phyloP scores from a whole-genome alignment of 768 basidiomycete genomes.

The Termitomyces sp. region DNA sequence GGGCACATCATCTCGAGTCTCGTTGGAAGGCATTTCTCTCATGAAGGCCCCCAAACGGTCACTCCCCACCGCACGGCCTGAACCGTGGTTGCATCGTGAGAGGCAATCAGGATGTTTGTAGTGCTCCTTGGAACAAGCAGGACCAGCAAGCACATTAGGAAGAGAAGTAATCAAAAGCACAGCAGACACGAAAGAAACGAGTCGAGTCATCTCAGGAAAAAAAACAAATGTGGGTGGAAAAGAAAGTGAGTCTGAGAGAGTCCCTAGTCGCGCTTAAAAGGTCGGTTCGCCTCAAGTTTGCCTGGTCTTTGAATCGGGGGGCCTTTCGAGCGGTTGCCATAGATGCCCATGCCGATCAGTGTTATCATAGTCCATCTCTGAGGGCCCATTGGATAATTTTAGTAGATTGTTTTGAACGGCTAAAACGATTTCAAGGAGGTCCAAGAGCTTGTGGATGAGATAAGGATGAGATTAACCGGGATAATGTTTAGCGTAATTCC shows the following conservation, averaged over 20 bases:
- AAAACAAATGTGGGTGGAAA: slow-evolving; percentile 20
- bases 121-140: slow-evolving; percentile 37
- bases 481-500: background rate
- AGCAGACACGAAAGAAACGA: slow-evolving; percentile 27
- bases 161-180: slow-evolving; percentile 26
- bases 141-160: slow-evolving; percentile 37
- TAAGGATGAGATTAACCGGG: background rate
- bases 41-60: slow-evolving; percentile 54
- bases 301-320: slow-evolving; percentile 6
- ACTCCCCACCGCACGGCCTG: slow-evolving; percentile 50
- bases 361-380: background rate
- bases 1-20: slow-evolving; percentile 29
- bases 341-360: slow-evolving; percentile 13
- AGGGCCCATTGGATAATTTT: background rate
- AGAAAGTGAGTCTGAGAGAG: slow-evolving; percentile 8
- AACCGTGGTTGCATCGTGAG: slow-evolving; percentile 30
- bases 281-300: background rate
- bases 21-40: slow-evolving; percentile 23
- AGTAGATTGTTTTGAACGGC: background rate
- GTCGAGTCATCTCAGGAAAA: slow-evolving; percentile 30
- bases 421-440: background rate
- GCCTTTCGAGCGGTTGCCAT: slow-evolving; percentile 14
- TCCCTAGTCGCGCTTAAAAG: slow-evolving; percentile 4
- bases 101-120: slow-evolving; percentile 30
- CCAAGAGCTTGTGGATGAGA: background rate